Base-by-base conservation (phyloP, 495 filamentous ascomycete species). In the Thermochaetoides thermophila region DNA sequence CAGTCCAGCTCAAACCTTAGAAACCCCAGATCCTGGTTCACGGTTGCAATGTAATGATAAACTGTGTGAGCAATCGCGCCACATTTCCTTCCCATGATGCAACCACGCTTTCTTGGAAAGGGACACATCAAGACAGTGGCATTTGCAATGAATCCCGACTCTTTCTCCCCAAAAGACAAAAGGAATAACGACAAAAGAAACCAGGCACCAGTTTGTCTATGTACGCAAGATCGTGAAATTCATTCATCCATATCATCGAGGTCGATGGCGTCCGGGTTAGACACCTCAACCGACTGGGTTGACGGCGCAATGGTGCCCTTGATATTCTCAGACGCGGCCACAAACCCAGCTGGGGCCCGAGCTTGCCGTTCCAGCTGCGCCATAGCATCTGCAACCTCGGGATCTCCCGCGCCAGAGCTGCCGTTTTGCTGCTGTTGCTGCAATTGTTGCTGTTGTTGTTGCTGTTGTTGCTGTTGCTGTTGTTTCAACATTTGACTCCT, bases 251-350 rank as follows among this genome's bases (percentile, higher is more conserved):
- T 61, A 38, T 54, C 74, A 54, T 92, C 82, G 38, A 95, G 64
- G 47, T 89, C 78, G 52, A 92, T 91, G 13, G 81, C 84, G 51
- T 95, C 86, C 9, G 86, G 85, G 48, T 95, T 95, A 11, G 68
- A 64, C 6, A 72, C 59, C n/a, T 63, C 60, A 3, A 63, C 49
- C 12, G 61, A 39, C 14, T 53, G 48, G n/a, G n/a, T n/a, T n/a
- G n/a, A n/a, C 32, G 45, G 46, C 11, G 48, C 35, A 37, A 75
- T 73, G 10, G 73, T 76, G n/a, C 73, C 82, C 53, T 89, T 76
- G 2, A 81, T 73, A 8, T 80, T 84, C 23, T 71, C 78, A 45
- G 69, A 81, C 19, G 87, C 77, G 24, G 87, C 79, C 26, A 99
- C 86, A 43, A 99, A 99, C 29, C 89, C 89, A 15, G 76, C 65